Percentiles rank a stretch among this genome's conserved stretches.
Conservation (phyloP, 2,329 filamentous ascomycete genomes). For the Epichloe sibirici region DNA sequence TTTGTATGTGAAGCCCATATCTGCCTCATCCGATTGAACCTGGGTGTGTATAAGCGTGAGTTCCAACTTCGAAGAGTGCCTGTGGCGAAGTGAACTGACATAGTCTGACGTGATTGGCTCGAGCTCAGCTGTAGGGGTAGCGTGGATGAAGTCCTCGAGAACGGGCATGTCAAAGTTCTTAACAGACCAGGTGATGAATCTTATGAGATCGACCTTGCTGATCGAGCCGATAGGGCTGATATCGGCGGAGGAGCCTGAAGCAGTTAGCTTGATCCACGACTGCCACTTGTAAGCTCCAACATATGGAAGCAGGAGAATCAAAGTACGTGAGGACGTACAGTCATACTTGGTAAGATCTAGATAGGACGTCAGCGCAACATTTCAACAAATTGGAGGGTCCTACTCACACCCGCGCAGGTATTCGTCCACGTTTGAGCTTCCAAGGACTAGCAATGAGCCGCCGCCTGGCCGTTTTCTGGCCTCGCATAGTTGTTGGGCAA, state of each 20-base stretch:
- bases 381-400: background rate
- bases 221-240: conserved; percentile 15
- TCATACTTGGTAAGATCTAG: conserved; percentile 23
- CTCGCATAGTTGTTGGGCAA: conserved; percentile 26
- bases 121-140: conserved; percentile 41
- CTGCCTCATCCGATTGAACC: conserved; percentile 26
- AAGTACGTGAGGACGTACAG: conserved; percentile 6
- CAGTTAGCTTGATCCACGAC: background rate
- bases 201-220: conserved; percentile 50
- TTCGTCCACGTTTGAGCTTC: conserved; percentile 18
- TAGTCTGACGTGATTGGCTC: conserved; percentile 26
- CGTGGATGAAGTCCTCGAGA: conserved; percentile 48
- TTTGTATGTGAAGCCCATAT: conserved; percentile 32
- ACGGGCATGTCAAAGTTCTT: conserved; percentile 47
- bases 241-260: conserved; percentile 27
- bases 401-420: conserved; percentile 8
- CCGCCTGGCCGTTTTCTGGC: conserved; percentile 13
- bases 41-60: background rate
- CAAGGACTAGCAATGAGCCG: conserved; percentile 16
- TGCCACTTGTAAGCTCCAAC: background rate
- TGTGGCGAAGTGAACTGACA: conserved; percentile 3
- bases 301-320: background rate
- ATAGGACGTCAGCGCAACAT: background rate
- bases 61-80: conserved; percentile 8
- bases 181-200: conserved; percentile 48